Evolutionary conservation across 768 basidiomycete genomes (phyloP), one percentile per base, ranked within the genome.

Genomic region (Lactarius hatsudake): DNA sequence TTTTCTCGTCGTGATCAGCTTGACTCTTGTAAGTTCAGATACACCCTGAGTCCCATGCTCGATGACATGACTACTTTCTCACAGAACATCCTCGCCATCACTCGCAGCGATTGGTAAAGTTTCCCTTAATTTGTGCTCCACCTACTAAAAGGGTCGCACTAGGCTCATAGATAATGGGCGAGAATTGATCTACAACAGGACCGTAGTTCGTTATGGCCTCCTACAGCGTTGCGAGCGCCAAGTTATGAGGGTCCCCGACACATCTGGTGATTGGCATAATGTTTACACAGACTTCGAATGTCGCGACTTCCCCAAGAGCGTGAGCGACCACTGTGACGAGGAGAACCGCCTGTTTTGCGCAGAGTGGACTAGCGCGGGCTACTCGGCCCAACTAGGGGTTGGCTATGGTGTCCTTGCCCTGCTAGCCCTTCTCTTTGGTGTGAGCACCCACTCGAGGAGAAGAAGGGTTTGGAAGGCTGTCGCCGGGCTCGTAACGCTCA

Each of bases 401-500:
- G 87, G 89, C 3, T 88, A 89, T 74, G 87, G 83, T 9, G 81
- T 78, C 57, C 77, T 86, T 32, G 84, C 88, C 4, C 76, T 89
- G 43, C 72, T 81, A 0, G 79, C 88, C 9, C 80, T 93, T 58
- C 72, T 87, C 51, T 80, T 92, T 65, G 90, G 91, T 4, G 81
- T 90, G 23, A 89, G 83, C 72, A 91, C 91, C 0, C 86, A 86
- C 72, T 89, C 89, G 18, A 81, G 90, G 60, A 81, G 91, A 70
- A 80, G 89, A 65, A 84, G 91, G 69, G 87, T 91, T 38, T 93
- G 91, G 91, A 85, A 83, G 73, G 87, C 84, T 1, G 87, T 88
- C 1, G 89, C 88, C 9, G 85, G 84, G 18, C 75, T 93, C 12
- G 78, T 90, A 15, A 75, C 85, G 18, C 72, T 91, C 23, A 86